These are phyloP conservation scores for Melaleuca alternifolia DNA, from an alignment of 345 rosid species.

Conservation along the genomic window DNA sequence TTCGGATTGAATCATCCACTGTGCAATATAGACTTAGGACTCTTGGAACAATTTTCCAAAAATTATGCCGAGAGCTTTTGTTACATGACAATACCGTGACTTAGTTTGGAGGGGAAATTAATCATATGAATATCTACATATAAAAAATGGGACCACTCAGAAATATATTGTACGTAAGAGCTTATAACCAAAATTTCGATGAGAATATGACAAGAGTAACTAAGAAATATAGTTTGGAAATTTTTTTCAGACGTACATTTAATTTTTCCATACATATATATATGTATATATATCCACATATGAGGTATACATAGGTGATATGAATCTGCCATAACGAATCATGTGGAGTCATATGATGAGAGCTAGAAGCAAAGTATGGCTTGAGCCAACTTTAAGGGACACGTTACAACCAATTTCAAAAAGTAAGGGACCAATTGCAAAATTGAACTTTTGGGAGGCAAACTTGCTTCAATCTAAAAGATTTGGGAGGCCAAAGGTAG, in stretches of 20 bases:
- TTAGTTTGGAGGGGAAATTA: background rate
- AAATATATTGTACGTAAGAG: background rate
- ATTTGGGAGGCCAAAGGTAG: background rate
- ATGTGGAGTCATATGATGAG: background rate
- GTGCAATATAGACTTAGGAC: too few species aligned
- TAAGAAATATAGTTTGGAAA: background rate
- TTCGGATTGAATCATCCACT: too few species aligned
- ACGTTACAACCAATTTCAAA: background rate
- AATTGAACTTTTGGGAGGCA: background rate
- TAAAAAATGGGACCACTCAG: background rate
- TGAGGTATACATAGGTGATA: too few species aligned
- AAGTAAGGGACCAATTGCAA: background rate
- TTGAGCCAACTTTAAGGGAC: background rate
- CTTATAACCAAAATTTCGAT: background rate
- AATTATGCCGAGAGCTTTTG: background rate
- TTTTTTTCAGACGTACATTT: rapidly evolving
- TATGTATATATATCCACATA: too few species aligned
- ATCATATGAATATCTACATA: background rate
- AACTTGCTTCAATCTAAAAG: background rate
- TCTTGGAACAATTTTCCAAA: background rate
- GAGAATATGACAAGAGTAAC: background rate
- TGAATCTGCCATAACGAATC: background rate
- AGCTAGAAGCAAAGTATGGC: background rate
- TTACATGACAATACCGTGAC: background rate
- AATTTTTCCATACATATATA: background rate